Percentiles rank a stretch among this genome's conserved stretches.
Conservation (phyloP, 192 early-diverging fungal species). For the Backusella australiensis region DNA sequence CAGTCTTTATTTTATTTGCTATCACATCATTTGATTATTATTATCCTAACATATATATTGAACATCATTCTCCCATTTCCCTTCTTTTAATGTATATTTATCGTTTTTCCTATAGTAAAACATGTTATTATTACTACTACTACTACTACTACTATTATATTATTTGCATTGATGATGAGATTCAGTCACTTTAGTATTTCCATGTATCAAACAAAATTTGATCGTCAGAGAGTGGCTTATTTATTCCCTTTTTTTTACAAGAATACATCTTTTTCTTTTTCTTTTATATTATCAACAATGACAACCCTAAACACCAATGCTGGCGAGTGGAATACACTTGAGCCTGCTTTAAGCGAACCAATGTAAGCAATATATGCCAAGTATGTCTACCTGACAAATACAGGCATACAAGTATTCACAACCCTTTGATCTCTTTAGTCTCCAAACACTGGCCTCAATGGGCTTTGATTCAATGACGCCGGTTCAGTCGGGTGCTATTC, state of each 20-base stretch:
- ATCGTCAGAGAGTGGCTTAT: neutral
- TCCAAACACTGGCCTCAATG: constrained; percentile 58
- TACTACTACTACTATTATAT: no score
- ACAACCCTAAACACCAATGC: constrained; percentile 25
- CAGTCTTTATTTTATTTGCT: neutral
- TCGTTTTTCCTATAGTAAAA: neutral
- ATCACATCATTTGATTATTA: neutral
- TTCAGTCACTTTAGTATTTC: neutral
- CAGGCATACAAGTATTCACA: neutral
- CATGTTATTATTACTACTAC: neutral
- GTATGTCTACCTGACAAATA: neutral
- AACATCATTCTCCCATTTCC: neutral
- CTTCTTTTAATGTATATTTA: neutral
- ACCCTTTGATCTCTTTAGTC: constrained; percentile 21
- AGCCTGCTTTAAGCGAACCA: constrained; percentile 19
- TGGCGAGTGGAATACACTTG: constrained; percentile 26
- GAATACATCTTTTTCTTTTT: neutral
- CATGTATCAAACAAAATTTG: neutral
- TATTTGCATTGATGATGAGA: neutral
- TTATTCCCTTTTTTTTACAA: neutral
- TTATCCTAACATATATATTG: neutral
- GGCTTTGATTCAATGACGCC: constrained; percentile 91
- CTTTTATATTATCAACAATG: constrained; percentile 8
- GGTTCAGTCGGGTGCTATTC: constrained; percentile 89
- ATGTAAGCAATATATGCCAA: constrained; percentile 34